Base-by-base conservation (phyloP, 2,329 filamentous ascomycete species). In the Nakataea oryzae region DNA sequence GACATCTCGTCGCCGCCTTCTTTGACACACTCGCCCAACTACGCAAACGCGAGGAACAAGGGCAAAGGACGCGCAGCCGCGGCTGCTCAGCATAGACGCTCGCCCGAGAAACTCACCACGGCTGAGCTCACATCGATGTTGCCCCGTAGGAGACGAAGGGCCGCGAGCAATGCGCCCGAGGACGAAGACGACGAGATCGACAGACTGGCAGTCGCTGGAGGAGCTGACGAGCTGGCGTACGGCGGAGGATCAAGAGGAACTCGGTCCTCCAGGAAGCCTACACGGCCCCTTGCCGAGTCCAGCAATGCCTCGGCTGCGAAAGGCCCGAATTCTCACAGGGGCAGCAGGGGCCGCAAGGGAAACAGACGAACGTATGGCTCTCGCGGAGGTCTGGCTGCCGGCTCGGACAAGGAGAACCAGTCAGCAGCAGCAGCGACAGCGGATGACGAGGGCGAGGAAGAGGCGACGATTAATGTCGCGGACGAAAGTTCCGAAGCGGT, bases 21-120 rank as follows among this genome's bases (percentile, higher is more conserved):
- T 0, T 75, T 88, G 4, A 88, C 85, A 4, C 85, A 88, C 68
- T 88, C 86, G 0, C 86, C 86, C 34, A 87, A 87, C 67, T 79
- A 76, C 64, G 71, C 67, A 47, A 58, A 60, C 13, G 59, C 24
- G 30, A 54, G 64, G 57, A 63, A 65, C 66, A 65, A 72, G 41
- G 70, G 70, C 58, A 76, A 76, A 57, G 47, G 50, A 21, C 57
- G 56, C 14, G 57, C 59, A 5, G 57, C 41, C 17, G 55, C 28
- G 17, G 70, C 69, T 9, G 75, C 73, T 59, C 58, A 4, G 12
- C 26, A 11, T 13, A 29, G 54, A 56, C 32, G 29, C n/a, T 30
- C 26, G 29, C 28, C 59, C 68, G 72, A 14, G 74, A 61, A 47
- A 14, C 64, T 83, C 6, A 83, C 80, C 0, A 85, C 83, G 1